Conservation (phyloP, 305 asterid genomes). For the Fraxinus nigra region DNA sequence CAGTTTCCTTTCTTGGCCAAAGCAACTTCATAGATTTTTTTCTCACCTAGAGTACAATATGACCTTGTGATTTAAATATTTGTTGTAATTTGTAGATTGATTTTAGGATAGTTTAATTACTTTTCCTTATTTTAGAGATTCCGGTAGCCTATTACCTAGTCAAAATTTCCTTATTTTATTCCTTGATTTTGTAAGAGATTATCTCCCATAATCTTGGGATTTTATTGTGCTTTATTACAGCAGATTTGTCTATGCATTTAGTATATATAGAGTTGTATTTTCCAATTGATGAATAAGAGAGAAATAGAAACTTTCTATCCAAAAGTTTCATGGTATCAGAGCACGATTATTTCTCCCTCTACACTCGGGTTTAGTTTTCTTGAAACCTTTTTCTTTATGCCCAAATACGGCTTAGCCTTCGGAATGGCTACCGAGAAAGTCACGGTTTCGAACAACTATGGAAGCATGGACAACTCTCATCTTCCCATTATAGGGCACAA, state of each 20-base stretch:
- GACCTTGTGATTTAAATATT: background rate
- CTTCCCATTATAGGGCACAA: background rate
- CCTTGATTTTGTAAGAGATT: background rate
- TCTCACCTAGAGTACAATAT: background rate
- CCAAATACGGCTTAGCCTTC: background rate
- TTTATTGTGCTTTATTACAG: background rate
- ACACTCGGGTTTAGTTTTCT: background rate
- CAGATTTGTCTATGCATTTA: background rate
- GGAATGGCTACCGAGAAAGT: background rate
- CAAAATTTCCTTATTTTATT: too few species aligned
- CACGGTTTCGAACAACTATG: background rate
- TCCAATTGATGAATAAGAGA: background rate
- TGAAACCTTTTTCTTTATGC: too few species aligned
- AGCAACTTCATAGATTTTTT: slow-evolving; percentile 5
- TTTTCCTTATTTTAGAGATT: background rate
- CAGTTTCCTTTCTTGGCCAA: background rate
- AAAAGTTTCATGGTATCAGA: background rate
- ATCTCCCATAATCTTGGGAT: background rate
- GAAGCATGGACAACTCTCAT: background rate
- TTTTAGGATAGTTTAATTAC: background rate
- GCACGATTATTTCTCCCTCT: background rate
- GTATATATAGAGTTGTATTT: background rate
- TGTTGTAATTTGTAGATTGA: background rate
- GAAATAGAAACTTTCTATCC: too few species aligned
- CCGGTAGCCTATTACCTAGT: background rate